Percentiles rank a stretch among this genome's conserved stretches.
Conservation (phyloP, 805 yeast species). For the Wickerhamiella occidentalis region DNA sequence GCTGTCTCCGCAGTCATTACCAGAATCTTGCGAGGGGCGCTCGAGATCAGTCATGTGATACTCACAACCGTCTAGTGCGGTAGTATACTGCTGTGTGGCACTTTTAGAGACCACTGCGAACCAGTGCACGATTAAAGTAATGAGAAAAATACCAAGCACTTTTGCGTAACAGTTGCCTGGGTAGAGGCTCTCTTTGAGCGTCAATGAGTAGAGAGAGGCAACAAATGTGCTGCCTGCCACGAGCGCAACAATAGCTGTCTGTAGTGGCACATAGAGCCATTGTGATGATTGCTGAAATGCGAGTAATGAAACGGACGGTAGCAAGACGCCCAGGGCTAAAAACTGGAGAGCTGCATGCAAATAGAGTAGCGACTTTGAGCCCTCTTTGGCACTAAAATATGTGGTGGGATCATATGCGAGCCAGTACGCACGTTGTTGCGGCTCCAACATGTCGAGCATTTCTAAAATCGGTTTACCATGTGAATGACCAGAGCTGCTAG, state of each 20-base stretch:
- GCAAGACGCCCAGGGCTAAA: constrained; percentile 39
- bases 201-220: constrained; percentile 43
- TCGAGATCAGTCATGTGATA: constrained; percentile 20
- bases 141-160: constrained; percentile 49
- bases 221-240: constrained; percentile 41
- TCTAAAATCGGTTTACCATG: constrained; percentile 39
- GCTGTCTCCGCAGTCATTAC: constrained; percentile 15
- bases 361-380: constrained; percentile 40
- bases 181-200: constrained; percentile 47
- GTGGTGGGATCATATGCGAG: constrained; percentile 64
- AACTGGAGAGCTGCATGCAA: constrained; percentile 40
- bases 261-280: constrained; percentile 39
- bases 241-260: constrained; percentile 39
- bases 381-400: constrained; percentile 39
- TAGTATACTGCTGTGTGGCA: background rate
- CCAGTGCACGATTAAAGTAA: constrained; percentile 44
- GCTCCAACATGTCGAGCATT: constrained; percentile 42
- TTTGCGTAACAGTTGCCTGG: constrained; percentile 63
- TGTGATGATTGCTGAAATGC: constrained; percentile 47
- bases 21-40: constrained; percentile 21
- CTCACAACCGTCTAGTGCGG: constrained; percentile 26
- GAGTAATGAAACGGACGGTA: constrained; percentile 58
- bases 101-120: constrained; percentile 24
- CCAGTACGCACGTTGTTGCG: constrained; percentile 72
- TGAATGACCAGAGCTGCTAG: constrained; percentile 2